These are phyloP conservation scores for Lachnellula suecica DNA, from an alignment of 2,329 filamentous ascomycete species.

Conservation along the genomic window DNA sequence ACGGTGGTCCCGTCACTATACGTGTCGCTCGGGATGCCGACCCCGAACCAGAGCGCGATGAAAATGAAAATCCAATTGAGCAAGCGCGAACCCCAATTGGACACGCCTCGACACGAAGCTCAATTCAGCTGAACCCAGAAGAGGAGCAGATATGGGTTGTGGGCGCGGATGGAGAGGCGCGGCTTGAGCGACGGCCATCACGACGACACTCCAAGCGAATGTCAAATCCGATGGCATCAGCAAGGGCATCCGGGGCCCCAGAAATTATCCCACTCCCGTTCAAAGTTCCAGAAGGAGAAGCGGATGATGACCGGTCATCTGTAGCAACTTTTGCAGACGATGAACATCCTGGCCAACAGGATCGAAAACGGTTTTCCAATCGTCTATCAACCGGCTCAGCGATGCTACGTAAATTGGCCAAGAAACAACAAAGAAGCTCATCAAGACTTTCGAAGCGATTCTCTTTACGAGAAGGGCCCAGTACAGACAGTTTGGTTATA, in stretches of 20 bases:
- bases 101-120: slow-evolving; percentile 11
- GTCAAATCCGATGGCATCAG: slow-evolving; percentile 35
- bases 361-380: slow-evolving; percentile 49
- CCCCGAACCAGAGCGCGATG: slow-evolving; percentile 17
- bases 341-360: slow-evolving; percentile 46
- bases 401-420: slow-evolving; percentile 26
- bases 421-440: slow-evolving; percentile 14
- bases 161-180: slow-evolving; percentile 33
- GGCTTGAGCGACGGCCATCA: slow-evolving; percentile 29
- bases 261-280: slow-evolving; percentile 67
- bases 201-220: slow-evolving; percentile 24
- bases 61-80: slow-evolving; percentile 48
- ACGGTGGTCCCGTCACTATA: slow-evolving; percentile 27
- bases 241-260: slow-evolving; percentile 37
- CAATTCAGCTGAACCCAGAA: slow-evolving; percentile 27
- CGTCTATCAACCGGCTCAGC: slow-evolving; percentile 49
- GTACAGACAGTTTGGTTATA: slow-evolving; percentile 45
- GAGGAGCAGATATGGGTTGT: slow-evolving; percentile 35
- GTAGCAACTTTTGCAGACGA: slow-evolving; percentile 68
- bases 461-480: slow-evolving; percentile 25
- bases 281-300: slow-evolving; percentile 49
- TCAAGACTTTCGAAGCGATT: slow-evolving; percentile 25
- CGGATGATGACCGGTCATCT: slow-evolving; percentile 58
- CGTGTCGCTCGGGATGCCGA: slow-evolving; percentile 22
- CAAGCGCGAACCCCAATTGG: slow-evolving; percentile 51